A percentile compares a stretch with the other conserved stretches of the same genome.
Conservation (phyloP, 192 early-diverging fungal genomes). For the Dissophora ornata region DNA sequence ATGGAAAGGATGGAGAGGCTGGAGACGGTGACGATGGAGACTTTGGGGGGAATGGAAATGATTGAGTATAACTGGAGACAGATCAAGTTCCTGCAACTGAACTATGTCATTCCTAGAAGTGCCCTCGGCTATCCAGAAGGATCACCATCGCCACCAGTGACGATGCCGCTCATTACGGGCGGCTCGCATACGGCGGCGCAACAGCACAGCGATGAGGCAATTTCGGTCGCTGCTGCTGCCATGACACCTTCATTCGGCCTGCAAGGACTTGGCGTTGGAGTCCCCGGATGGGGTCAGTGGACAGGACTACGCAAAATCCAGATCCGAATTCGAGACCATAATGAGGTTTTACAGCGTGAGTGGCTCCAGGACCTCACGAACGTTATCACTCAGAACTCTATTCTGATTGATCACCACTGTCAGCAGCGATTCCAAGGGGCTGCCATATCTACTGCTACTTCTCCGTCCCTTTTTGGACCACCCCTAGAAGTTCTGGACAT, state of each 20-base stretch:
- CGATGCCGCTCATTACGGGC: no score
- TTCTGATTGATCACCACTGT: not conserved
- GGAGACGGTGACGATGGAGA: constrained; percentile 15
- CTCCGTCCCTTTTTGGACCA: constrained; percentile 12
- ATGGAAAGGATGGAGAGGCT: constrained; percentile 19
- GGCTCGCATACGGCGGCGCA: no score
- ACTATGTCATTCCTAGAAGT: constrained; percentile 8
- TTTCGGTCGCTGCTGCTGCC: not conserved
- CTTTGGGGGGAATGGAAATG: constrained; percentile 3
- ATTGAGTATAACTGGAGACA: constrained; percentile 20
- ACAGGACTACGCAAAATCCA: constrained; percentile 7
- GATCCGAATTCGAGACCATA: not conserved
- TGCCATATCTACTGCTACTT: no score
- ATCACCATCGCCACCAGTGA: no score
- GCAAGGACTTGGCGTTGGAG: not conserved
- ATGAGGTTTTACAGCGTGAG: not conserved
- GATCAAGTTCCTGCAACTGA: constrained; percentile 8
- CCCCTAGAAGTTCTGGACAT: constrained; percentile 13
- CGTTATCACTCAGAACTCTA: not conserved
- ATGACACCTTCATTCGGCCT: not conserved
- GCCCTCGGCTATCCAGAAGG: constrained; percentile 2
- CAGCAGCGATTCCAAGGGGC: not conserved
- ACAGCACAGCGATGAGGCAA: not conserved
- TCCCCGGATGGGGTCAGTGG: constrained; percentile 23
- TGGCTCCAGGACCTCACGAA: constrained; percentile 16